Percentiles rank a stretch among this genome's conserved stretches.
phyloP scores from a whole-genome alignment of 2,329 filamentous ascomycete species.

The Thyridium curvatum region DNA sequence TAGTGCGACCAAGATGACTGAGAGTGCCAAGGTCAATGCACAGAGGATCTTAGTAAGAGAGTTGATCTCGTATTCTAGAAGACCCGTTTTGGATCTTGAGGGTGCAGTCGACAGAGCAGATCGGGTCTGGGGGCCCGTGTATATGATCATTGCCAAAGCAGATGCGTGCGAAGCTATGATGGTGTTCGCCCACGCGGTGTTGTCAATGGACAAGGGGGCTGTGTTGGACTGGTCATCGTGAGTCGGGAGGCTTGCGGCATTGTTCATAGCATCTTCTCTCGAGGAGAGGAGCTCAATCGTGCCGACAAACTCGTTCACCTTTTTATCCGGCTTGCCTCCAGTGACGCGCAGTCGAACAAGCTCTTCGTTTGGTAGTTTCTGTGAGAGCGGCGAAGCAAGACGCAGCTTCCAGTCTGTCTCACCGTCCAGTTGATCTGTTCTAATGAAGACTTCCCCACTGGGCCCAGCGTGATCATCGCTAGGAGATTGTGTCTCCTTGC shows the following conservation, averaged over 20 bases:
- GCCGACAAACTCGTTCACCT: constrained; percentile 93
- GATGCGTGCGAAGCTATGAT: constrained; percentile 89
- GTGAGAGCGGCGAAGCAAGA: constrained; percentile 78
- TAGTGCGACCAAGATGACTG: constrained; percentile 79
- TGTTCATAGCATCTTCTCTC: constrained; percentile 34
- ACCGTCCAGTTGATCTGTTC: constrained; percentile 94
- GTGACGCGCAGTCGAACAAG: constrained; percentile 65
- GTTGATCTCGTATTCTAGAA: constrained; percentile 95
- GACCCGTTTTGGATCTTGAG: constrained; percentile 86
- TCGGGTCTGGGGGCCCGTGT: constrained; percentile 89
- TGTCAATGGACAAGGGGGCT: constrained; percentile 81
- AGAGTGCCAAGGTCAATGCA: constrained; percentile 77
- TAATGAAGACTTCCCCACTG: constrained; percentile 89
- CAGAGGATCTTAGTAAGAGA: constrained; percentile 95
- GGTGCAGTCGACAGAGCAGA: constrained; percentile 89
- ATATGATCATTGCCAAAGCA: constrained; percentile 84
- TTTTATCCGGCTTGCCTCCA: constrained; percentile 85
- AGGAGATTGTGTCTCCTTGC: constrained; percentile 16
- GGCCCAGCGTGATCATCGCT: constrained; percentile 22
- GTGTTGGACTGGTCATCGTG: constrained; percentile 42
- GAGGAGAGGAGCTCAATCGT: constrained; percentile 69
- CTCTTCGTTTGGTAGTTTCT: constrained; percentile 67
- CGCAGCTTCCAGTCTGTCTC: constrained; percentile 99
- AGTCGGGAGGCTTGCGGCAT: constrained; percentile 22
- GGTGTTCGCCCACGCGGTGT: constrained; percentile 98